Conservation (phyloP, 2,329 filamentous ascomycete genomes). For the Purpureocillium lavendulum region DNA sequence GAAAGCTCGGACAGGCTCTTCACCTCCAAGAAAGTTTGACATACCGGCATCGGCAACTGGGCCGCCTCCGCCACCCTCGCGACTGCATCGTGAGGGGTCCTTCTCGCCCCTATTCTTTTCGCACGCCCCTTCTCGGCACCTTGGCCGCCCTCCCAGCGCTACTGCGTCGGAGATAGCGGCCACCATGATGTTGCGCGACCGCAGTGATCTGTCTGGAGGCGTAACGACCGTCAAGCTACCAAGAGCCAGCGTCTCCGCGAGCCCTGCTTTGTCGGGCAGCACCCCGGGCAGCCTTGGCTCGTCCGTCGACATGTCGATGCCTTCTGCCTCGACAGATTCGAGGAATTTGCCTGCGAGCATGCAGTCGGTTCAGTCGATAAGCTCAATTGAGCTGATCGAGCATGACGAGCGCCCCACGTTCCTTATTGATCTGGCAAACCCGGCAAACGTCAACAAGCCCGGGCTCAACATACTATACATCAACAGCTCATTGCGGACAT, state of each 20-base stretch:
- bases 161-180: constrained; percentile 31
- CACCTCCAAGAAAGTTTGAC: constrained; percentile 35
- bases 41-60: constrained; percentile 23
- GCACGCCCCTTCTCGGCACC: constrained; percentile 27
- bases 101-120: constrained; percentile 47
- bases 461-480: constrained; percentile 57
- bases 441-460: constrained; percentile 42
- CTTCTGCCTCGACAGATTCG: constrained; percentile 43
- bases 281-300: constrained; percentile 45
- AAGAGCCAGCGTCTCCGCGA: constrained; percentile 41
- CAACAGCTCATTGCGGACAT: constrained; percentile 57
- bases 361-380: constrained; percentile 54
- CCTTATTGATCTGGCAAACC: constrained; percentile 58
- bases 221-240: constrained; percentile 49
- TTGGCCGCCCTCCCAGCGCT: constrained; percentile 27
- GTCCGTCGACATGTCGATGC: constrained; percentile 42
- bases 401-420: constrained; percentile 71
- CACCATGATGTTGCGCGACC: constrained; percentile 38
- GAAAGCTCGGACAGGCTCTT: constrained; percentile 38
- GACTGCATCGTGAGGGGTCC: constrained; percentile 24
- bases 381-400: constrained; percentile 65
- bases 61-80: constrained; percentile 11
- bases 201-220: constrained; percentile 31
- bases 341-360: constrained; percentile 37
- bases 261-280: constrained; percentile 38